phyloP scores from a whole-genome alignment of 805 yeast genomes.

The Priceomyces medius region DNA sequence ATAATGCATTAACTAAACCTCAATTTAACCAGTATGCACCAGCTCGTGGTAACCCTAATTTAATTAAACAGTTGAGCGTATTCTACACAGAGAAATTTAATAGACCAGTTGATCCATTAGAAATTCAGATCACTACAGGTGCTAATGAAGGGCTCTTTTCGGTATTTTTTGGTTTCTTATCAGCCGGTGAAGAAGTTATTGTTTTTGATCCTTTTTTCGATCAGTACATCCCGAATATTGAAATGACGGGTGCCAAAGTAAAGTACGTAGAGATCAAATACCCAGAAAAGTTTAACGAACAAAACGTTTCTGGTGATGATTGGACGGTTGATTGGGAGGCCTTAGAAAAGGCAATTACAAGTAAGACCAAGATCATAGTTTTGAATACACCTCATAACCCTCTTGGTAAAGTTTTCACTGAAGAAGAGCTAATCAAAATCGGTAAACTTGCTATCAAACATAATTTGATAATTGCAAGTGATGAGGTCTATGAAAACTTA shows the following conservation, averaged over 20 bases:
- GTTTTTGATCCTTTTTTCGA: conserved; percentile 97
- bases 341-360: conserved; percentile 66
- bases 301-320: conserved; percentile 74
- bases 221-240: conserved; percentile 92
- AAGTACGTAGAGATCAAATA: conserved; percentile 84
- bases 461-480: conserved; percentile 80
- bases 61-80: conserved; percentile 66
- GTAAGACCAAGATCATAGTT: conserved; percentile 80
- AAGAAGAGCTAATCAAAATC: conserved; percentile 67
- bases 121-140: conserved; percentile 86
- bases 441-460: conserved; percentile 84
- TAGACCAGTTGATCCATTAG: conserved; percentile 52
- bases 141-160: conserved; percentile 95
- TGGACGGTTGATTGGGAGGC: conserved; percentile 85
- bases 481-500: conserved; percentile 93
- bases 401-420: conserved; percentile 83
- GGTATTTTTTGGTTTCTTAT: conserved; percentile 77
- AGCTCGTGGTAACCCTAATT: conserved; percentile 79
- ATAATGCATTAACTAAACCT: conserved; percentile 68
- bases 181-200: conserved; percentile 90
- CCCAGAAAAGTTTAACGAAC: conserved; percentile 64
- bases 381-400: conserved; percentile 97
- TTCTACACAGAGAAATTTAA: conserved; percentile 71
- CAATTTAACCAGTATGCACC: conserved; percentile 90
- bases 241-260: conserved; percentile 89